Percentiles rank a stretch among this genome's conserved stretches.
phyloP scores from a whole-genome alignment of 2,329 filamentous ascomycete genomes.

The Exophiala calicioides region DNA sequence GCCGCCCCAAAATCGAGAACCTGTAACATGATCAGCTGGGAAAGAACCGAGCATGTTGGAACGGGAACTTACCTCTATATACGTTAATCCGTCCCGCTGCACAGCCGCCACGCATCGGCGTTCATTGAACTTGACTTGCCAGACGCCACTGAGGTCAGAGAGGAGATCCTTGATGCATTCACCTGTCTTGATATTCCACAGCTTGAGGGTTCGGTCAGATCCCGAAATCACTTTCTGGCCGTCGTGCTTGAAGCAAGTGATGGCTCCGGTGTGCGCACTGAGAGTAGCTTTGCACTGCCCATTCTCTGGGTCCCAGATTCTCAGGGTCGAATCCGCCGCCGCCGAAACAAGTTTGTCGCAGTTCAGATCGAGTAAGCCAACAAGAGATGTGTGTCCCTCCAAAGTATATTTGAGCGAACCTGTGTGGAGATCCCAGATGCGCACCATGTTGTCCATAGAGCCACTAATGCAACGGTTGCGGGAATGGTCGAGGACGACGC shows the following conservation, averaged over 20 bases:
- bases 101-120: slow-evolving; percentile 94
- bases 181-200: slow-evolving; percentile 95
- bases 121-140: slow-evolving; percentile 98
- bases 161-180: slow-evolving; percentile 91
- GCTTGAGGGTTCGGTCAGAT: slow-evolving; percentile 92
- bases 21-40: slow-evolving; percentile 50
- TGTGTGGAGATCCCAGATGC: slow-evolving; percentile 92
- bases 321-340: slow-evolving; percentile 88
- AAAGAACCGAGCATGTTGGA: slow-evolving; percentile 6
- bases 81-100: slow-evolving; percentile 87
- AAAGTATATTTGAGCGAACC: slow-evolving; percentile 84
- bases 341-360: slow-evolving; percentile 91
- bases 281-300: slow-evolving; percentile 88
- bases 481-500: slow-evolving; percentile 87
- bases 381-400: slow-evolving; percentile 88
- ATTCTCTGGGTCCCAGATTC: slow-evolving; percentile 95
- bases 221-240: slow-evolving; percentile 95
- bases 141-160: slow-evolving; percentile 92
- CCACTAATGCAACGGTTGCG: slow-evolving; percentile 96
- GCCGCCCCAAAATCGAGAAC: slow-evolving; percentile 96
- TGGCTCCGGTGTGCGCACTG: slow-evolving; percentile 92
- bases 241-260: slow-evolving; percentile 98
- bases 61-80: slow-evolving; percentile 74
- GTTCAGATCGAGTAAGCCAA: slow-evolving; percentile 85
- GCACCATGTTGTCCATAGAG: slow-evolving; percentile 97